Evolutionary conservation across 2,329 filamentous ascomycete genomes (phyloP).

Genomic region (Talaromyces sp.): DNA sequence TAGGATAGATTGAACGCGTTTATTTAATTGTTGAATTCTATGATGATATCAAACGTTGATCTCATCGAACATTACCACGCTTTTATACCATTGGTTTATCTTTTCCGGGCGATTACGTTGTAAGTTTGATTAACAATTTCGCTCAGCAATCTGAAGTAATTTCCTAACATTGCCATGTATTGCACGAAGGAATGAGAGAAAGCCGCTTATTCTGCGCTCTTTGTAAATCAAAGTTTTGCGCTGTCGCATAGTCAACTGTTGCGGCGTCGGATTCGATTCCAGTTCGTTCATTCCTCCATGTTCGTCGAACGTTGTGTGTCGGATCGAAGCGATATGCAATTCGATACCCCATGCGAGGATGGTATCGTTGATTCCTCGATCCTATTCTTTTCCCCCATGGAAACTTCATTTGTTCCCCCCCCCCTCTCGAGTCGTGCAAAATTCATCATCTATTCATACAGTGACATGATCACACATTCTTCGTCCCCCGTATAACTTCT

Average conservation of each 20-base stretch:
- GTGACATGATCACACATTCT: slow-evolving; percentile 59
- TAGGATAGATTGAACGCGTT: slow-evolving; percentile 27
- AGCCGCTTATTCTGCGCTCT: background rate
- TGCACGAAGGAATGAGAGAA: background rate
- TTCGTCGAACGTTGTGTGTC: background rate
- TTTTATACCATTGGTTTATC: background rate
- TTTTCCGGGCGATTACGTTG: background rate
- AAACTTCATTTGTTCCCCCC: too few species aligned
- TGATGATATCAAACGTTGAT: background rate
- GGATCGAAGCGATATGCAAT: background rate
- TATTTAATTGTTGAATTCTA: background rate
- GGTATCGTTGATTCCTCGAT: background rate
- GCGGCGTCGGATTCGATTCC: background rate
- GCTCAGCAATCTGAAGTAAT: background rate
- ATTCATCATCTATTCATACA: background rate
- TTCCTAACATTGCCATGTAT: background rate
- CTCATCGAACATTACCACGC: background rate
- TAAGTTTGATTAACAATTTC: background rate
- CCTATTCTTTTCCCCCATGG: background rate
- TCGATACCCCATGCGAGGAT: background rate
- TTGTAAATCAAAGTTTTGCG: background rate
- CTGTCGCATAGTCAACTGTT: background rate
- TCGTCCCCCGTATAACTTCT: slow-evolving; percentile 76
- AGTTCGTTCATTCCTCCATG: background rate
- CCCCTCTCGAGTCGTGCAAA: background rate